Base-by-base conservation (phyloP, 495 filamentous ascomycete species). In the Penicillium crystallinum region DNA sequence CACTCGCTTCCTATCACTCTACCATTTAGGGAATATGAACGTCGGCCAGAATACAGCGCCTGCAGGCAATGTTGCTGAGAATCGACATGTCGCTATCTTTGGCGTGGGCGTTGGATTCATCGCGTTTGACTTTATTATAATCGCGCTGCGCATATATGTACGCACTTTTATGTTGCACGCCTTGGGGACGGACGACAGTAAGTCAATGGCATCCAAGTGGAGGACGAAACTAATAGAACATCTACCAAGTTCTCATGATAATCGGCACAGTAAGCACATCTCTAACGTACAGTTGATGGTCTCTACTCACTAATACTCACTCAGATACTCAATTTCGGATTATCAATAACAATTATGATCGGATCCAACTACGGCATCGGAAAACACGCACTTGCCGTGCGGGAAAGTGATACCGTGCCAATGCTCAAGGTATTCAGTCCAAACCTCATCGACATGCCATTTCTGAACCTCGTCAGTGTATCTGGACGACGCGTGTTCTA, bases 91-190 rank as follows among this genome's bases (percentile, higher is more conserved):
- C 17, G 50, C 50, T 4, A 46, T 45, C 23, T 44, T 53, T 46
- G 50, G 50, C 10, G 40, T 53, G 17, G 50, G 39, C 2, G 27
- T 53, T 23, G 50, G 50, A 8, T 53, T 53, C 39, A 53, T 44
- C 7, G 41, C 29, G 10, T 53, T 53, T 46, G 50, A 45, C 29
- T 44, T 21, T 2, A 36, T 53, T 44, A 39, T 53, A 4, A 45
- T 53, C 30, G 50, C 29, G n/a, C 41, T 53, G 17, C 50, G 50
- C 40, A 45, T 53, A 6, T 53, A 53, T 37, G 39, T n/a, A 42
- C 39, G 39, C 39, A 22, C 21, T n/a, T 42, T 42, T 42, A 42
- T 42, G 39, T 22, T 42, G 22, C 21, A 9, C 11, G 39, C 39
- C 15, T 11, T 42, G 21, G 39, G 39, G 22, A n/a, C 39, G 1